Evolutionary conservation across 139 green algal genomes (phyloP).

Genomic region (Pleodorina starrii): DNA sequence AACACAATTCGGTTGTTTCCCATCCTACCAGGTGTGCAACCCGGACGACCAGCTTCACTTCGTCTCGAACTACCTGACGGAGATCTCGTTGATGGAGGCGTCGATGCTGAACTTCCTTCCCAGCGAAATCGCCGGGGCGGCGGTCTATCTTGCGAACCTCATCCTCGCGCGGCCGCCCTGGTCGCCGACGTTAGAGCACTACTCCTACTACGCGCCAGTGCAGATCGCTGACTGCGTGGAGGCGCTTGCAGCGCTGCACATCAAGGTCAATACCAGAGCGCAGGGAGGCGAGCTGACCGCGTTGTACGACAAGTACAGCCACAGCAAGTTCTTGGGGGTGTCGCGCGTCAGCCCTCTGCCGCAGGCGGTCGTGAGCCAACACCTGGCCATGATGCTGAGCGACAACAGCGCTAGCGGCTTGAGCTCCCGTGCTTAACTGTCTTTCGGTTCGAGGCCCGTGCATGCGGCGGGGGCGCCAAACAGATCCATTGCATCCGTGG

Average conservation of each 20-base stretch:
- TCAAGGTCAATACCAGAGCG: slow-evolving; percentile 36
- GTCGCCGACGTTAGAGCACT: slow-evolving; percentile 63
- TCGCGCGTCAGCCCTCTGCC: slow-evolving; percentile 30
- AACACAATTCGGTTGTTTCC: no score
- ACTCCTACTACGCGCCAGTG: slow-evolving; percentile 55
- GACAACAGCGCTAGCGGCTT: slow-evolving; percentile 9
- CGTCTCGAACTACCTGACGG: slow-evolving; percentile 90
- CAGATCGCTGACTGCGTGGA: slow-evolving; percentile 54
- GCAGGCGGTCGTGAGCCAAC: slow-evolving; percentile 23
- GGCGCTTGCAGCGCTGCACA: slow-evolving; percentile 54
- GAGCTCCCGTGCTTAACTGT: not conserved
- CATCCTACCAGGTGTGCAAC: slow-evolving; percentile 69
- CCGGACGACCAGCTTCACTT: slow-evolving; percentile 72
- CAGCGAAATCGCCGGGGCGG: slow-evolving; percentile 83
- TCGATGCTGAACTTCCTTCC: slow-evolving; percentile 84
- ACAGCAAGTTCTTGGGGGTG: slow-evolving; percentile 42
- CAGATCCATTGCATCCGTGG: slow-evolving; percentile 16
- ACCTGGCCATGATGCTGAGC: slow-evolving; percentile 22
- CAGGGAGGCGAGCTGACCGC: slow-evolving; percentile 41
- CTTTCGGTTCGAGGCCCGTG: not conserved
- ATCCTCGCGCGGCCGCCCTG: slow-evolving; percentile 64
- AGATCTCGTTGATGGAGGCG: slow-evolving; percentile 94
- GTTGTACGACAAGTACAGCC: slow-evolving; percentile 48
- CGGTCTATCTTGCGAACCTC: slow-evolving; percentile 84
- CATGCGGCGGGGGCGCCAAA: not conserved